A percentile compares a stretch with the other conserved stretches of the same genome.
Evolutionary conservation across 306 rosid genomes (phyloP).

Genomic region (Cicer pinnatifidum): DNA sequence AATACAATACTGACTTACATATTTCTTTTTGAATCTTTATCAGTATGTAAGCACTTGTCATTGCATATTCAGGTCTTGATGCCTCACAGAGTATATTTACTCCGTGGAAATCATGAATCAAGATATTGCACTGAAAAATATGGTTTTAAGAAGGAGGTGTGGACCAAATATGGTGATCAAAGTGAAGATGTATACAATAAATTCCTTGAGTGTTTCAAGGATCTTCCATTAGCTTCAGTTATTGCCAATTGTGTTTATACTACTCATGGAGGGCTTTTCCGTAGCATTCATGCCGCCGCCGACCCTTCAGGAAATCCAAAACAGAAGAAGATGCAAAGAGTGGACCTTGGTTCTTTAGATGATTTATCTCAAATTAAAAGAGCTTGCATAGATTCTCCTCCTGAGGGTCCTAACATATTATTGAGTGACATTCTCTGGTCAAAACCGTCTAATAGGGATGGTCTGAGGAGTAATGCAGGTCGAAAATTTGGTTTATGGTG

Average conservation of each 20-base stretch:
- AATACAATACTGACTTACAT: constrained; percentile 9
- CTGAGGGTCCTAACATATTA: constrained; percentile 63
- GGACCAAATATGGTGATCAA: constrained; percentile 68
- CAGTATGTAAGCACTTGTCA: constrained; percentile 29
- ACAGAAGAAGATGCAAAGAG: constrained; percentile 58
- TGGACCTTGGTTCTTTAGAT: constrained; percentile 74
- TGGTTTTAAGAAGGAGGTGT: constrained; percentile 85
- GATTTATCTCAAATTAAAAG: constrained; percentile 72
- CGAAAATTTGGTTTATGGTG: constrained; percentile 72
- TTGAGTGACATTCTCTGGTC: constrained; percentile 89
- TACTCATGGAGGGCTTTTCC: constrained; percentile 91
- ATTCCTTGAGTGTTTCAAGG: constrained; percentile 80
- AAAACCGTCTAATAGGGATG: constrained; percentile 72
- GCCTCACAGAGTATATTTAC: constrained; percentile 87
- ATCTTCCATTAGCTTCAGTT: constrained; percentile 87
- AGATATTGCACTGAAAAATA: constrained; percentile 61
- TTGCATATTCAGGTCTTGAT: constrained; percentile 68
- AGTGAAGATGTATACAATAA: constrained; percentile 71
- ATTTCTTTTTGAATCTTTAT: constrained; percentile 22
- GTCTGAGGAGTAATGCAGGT: constrained; percentile 66
- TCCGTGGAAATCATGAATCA: constrained; percentile 89
- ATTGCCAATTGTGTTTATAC: constrained; percentile 74
- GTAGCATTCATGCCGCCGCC: constrained; percentile 51
- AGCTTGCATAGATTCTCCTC: constrained; percentile 64
- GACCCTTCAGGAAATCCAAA: constrained; percentile 54